Conservation (phyloP, 331 rosid genomes). For the Acacia concinna region DNA sequence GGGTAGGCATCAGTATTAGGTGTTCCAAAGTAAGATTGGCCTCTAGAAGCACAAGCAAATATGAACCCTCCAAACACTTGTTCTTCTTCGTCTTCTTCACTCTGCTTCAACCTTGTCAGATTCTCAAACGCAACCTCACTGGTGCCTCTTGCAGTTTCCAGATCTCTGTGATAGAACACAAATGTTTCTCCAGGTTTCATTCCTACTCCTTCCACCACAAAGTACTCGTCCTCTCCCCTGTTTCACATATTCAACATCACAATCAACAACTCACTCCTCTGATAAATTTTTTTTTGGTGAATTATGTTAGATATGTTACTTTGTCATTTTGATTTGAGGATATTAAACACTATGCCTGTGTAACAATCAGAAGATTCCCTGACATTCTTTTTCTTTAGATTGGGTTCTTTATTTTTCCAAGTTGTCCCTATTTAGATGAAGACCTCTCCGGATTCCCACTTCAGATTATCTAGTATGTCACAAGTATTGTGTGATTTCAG, state of each 20-base stretch:
- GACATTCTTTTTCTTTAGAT: too few relatives aligned
- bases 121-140: background rate
- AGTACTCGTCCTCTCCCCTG: background rate
- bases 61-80: slow-evolving; percentile 34
- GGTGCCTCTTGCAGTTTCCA: slow-evolving; percentile 25
- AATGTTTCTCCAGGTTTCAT: slow-evolving; percentile 23
- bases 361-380: too few relatives aligned
- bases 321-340: too few relatives aligned
- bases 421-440: too few relatives aligned
- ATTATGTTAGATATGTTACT: too few relatives aligned
- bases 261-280: background rate
- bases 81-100: background rate
- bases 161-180: slow-evolving; percentile 30
- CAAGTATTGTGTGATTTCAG: too few relatives aligned
- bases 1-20: slow-evolving; percentile 9
- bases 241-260: background rate
- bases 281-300: too few relatives aligned
- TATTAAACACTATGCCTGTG: too few relatives aligned
- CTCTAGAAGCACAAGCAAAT: slow-evolving; percentile 26
- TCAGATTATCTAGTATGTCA: too few relatives aligned
- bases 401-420: too few relatives aligned
- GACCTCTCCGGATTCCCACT: too few relatives aligned
- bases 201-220: slow-evolving; percentile 26
- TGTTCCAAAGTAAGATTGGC: slow-evolving; percentile 4
- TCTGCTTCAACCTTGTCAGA: background rate